These are phyloP conservation scores for Aureobasidium namibiae DNA, from an alignment of 2,329 filamentous ascomycete genomes.

Conservation along the genomic window DNA sequence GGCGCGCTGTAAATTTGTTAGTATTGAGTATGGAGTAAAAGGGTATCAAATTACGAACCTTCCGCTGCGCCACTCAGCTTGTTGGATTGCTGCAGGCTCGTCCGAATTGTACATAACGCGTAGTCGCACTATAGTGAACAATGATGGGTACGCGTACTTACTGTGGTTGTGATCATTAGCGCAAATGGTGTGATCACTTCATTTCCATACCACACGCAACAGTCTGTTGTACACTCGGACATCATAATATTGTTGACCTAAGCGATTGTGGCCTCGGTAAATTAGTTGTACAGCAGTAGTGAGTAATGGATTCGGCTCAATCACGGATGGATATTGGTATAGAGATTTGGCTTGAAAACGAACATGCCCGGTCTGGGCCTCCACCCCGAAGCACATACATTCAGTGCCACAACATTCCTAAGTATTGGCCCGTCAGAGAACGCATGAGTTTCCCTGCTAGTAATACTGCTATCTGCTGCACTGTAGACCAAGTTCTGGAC, in stretches of 20 bases:
- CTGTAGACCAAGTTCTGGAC: background rate
- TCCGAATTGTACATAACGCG: too few relatives aligned
- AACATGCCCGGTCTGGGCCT: background rate
- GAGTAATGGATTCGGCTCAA: background rate
- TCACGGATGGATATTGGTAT: background rate
- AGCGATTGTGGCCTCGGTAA: background rate
- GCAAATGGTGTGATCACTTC: too few relatives aligned
- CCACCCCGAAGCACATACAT: too few relatives aligned
- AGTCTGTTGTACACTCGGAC: background rate
- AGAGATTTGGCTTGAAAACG: background rate
- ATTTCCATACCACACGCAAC: too few relatives aligned
- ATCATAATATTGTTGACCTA: background rate
- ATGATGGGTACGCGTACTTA: too few relatives aligned
- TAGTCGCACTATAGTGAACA: too few relatives aligned
- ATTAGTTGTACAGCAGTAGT: background rate
- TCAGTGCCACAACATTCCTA: too few relatives aligned
- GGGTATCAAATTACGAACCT: background rate
- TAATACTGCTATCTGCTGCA: too few relatives aligned
- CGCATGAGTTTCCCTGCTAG: too few relatives aligned
- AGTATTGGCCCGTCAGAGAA: too few relatives aligned
- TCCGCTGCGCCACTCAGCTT: slow-evolving; percentile 19
- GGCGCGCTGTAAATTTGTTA: slow-evolving; percentile 14
- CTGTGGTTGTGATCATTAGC: too few relatives aligned
- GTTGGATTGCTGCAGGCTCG: too few relatives aligned
- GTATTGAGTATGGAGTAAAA: background rate